Base-by-base conservation (phyloP, 106 monocot genomes). In the Apostasia shenzhenica region DNA sequence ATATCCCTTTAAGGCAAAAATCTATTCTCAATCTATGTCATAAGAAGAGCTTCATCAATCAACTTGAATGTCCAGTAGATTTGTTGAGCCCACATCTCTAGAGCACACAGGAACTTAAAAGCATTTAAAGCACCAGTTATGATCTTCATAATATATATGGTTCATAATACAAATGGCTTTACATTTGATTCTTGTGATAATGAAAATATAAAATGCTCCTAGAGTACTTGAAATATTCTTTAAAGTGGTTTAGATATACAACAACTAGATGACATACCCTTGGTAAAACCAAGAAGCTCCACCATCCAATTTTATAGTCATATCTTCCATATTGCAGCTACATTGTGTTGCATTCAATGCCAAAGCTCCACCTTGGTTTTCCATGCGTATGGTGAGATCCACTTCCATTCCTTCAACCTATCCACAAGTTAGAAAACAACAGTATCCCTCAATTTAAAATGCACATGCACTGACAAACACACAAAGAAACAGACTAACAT, bases 261-360 rank as follows among this genome's bases (percentile, higher is more conserved):
- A 26, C 48, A 10, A 65, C 65, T 14, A 65, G 48, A 65, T 65
- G 8, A 49, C 81, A 64, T 90, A 99, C 99, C 93, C 99, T 90
- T 99, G 89, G 79, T 99, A 99, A 69, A 99, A 85, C 99, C 99
- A 99, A 76, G 99, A 93, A 66, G 90, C 92, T 83, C 90, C 90
- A 54, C 99, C 99, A 66, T 87, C 74, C 69, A 99, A 74, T 45
- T 63, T 79, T 61, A 99, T 87, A 41, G 72, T 47, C 55, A 92
- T 77, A 64, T 90, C 82, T 63, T 90, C 51, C 79, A 99, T 73
- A 68, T 83, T 75, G 70, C 99, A 99, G 14, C 83, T 84, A 69
- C 78, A 79, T 77, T 99, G 79, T 49, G 56, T 67, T 48, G 78
- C 67, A 69, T 43, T 59, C 59, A 99, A 74, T 11, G 83, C 71